Percentiles rank a stretch among this genome's conserved stretches.
phyloP scores from a whole-genome alignment of 306 rosid species.

The Oemleria cerasiformis region DNA sequence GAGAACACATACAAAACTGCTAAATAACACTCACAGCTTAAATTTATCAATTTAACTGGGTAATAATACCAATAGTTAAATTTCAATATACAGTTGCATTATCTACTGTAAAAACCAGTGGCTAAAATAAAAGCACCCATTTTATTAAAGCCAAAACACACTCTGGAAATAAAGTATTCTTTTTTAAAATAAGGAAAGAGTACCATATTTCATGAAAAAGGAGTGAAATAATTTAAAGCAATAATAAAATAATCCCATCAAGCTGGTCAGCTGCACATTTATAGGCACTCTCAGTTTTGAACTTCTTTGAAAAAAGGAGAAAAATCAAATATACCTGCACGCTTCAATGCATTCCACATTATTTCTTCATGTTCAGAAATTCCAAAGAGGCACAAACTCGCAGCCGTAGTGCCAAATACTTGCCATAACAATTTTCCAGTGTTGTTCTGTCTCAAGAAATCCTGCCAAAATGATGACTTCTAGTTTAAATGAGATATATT shows the following conservation, averaged over 20 bases:
- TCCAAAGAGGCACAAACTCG: slow-evolving; percentile 78
- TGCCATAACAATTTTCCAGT: slow-evolving; percentile 91
- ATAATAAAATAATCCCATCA: background rate
- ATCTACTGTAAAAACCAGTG: slow-evolving; percentile 12
- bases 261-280: background rate
- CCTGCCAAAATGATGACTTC: slow-evolving; percentile 44
- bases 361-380: slow-evolving; percentile 81
- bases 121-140: background rate
- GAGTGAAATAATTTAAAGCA: background rate
- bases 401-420: slow-evolving; percentile 76
- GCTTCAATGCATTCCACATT: slow-evolving; percentile 82
- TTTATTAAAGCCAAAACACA: background rate
- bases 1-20: background rate
- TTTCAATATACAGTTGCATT: slow-evolving; percentile 13
- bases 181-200: slow-evolving; percentile 4
- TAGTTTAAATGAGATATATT: background rate
- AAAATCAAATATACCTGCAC: slow-evolving; percentile 54
- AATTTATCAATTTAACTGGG: background rate
- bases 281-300: slow-evolving; percentile 15
- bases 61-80: slow-evolving; percentile 11
- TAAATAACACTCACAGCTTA: background rate
- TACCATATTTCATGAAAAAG: background rate
- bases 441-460: slow-evolving; percentile 89
- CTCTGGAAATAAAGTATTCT: background rate
- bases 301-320: background rate